Percentiles rank a stretch among this genome's conserved stretches.
Conservation (phyloP, 2,329 filamentous ascomycete species). For the Xylariales sp. region DNA sequence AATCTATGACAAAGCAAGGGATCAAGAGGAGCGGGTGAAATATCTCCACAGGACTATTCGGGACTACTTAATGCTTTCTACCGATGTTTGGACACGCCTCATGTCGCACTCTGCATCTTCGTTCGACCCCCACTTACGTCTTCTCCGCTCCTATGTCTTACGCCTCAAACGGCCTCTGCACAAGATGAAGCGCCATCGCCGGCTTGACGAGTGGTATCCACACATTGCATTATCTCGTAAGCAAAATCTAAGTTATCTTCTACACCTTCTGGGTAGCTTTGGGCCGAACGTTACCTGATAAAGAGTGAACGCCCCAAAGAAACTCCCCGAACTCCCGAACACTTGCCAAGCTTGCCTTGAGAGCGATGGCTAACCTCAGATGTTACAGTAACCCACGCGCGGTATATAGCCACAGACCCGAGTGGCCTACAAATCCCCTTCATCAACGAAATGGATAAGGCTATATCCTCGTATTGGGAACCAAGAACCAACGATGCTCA, state of each 20-base stretch:
- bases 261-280: too few species aligned
- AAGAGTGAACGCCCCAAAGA: too few species aligned
- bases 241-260: too few species aligned
- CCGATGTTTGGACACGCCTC: constrained; percentile 18
- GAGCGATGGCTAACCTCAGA: too few species aligned
- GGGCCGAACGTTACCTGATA: too few species aligned
- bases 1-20: constrained; percentile 13
- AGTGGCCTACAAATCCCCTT: constrained; percentile 12
- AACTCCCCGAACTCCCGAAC: too few species aligned
- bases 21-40: constrained; percentile 19
- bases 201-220: constrained; percentile 34
- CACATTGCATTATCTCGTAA: constrained; percentile 32
- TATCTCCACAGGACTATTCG: constrained; percentile 31
- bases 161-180: constrained; percentile 29
- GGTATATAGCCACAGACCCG: constrained; percentile 20
- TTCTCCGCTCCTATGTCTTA: constrained; percentile 29
- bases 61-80: constrained; percentile 25
- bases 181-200: constrained; percentile 30
- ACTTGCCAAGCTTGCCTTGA: too few species aligned
- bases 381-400: constrained; percentile 32
- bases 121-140: constrained; percentile 28
- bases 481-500: constrained; percentile 14
- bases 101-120: background rate
- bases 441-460: constrained; percentile 24
- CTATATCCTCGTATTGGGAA: constrained; percentile 28